Evolutionary conservation across 2,329 filamentous ascomycete genomes (phyloP).

Genomic region (Aureobasidium mangrovei): DNA sequence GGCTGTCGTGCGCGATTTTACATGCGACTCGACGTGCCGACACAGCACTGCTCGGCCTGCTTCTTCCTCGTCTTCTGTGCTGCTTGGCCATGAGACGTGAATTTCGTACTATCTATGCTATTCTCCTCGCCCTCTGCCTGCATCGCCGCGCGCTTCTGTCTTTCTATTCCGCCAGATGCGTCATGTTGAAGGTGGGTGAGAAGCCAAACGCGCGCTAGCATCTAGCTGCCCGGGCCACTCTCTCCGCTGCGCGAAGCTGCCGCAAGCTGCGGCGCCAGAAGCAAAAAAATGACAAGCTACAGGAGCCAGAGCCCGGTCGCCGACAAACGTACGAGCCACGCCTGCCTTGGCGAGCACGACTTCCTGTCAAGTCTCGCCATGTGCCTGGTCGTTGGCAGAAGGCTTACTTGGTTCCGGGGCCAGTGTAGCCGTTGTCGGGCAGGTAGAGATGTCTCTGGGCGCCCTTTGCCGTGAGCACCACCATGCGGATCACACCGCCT

Average conservation of each 20-base stretch:
- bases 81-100: conserved; percentile 4
- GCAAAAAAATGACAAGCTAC: neutral
- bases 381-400: neutral
- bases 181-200: conserved; percentile 5
- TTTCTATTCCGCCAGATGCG: neutral
- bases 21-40: no score
- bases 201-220: conserved; percentile 12
- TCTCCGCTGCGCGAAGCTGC: neutral
- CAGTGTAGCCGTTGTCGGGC: conserved; percentile 81
- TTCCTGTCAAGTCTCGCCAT: neutral
- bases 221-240: conserved; percentile 11
- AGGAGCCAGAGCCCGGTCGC: no score
- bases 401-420: conserved; percentile 48
- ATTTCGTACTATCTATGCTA: conserved; percentile 6
- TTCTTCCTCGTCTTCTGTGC: neutral
- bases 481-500: conserved; percentile 95
- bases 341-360: no score
- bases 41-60: neutral
- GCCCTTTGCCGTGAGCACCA: conserved; percentile 83
- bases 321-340: no score
- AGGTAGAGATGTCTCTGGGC: conserved; percentile 92
- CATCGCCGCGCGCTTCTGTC: no score
- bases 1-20: no score
- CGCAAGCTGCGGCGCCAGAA: conserved; percentile 3
- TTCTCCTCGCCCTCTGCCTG: no score